Evolutionary conservation across 176 grass and related monocot species (phyloP), one percentile per base, ranked within the genome.

Genomic region (Raddia guianensis): DNA sequence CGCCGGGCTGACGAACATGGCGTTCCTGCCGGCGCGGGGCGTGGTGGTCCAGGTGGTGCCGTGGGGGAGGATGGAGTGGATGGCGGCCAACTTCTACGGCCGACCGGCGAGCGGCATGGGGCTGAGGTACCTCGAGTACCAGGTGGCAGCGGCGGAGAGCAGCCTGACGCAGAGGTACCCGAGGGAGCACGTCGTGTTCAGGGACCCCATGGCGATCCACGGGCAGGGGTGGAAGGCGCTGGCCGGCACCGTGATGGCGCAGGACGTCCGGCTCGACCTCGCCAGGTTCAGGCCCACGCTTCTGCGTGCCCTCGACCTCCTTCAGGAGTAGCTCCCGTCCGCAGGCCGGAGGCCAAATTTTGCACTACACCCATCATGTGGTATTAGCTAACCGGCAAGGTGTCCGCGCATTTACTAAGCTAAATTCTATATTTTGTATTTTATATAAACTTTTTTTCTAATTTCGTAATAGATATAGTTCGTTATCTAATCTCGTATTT

Each of bases 51-150:
- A 93, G 78, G 63, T 90, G 8, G 87, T 93, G 9, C 91, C 91
- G 6, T 90, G 87, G 91, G 91, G 87, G 5, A 87, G 58, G 75
- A 93, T 93, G 87, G 91, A 93, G 49, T 93, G 91, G 91, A 90
- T 93, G 91, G 91, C 91, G 15, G 78, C 63, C 8, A 93, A 93
- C 49, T 93, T 90, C 44, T 90, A 93, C 4, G 91, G 91, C 1
- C 57, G 82, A 70, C 91, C 91, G 42, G 91, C 91, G 1, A 67
- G 45, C 33, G 87, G 79, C 34, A 93, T 93, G 91, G 54, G 63
- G 10, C 68, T 93, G 44, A 89, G 64, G 63, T 89, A 93, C 76
- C 49, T 93, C 59, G 90, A 89, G 72, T 93, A 93, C 78, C 43
- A 83, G 65, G 47, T 93, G 9, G 78, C 66, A 4, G 48, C 77